Conservation (phyloP, 192 early-diverging fungal genomes). For the Radiomyces spectabilis region DNA sequence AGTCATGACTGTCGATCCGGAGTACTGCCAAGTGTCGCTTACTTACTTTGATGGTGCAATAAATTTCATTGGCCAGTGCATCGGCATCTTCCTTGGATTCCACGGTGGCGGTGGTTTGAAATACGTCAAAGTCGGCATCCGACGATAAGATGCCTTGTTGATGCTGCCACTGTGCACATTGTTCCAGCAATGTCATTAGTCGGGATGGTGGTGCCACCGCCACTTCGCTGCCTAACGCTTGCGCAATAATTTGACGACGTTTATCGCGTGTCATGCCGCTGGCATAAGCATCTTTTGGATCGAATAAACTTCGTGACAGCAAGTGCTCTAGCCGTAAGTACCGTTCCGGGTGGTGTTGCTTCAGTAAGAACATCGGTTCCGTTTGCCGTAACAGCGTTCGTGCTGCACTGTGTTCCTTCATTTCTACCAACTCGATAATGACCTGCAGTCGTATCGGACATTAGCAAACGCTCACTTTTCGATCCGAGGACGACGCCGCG, state of each 20-base stretch:
- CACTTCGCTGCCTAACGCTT: constrained; percentile 60
- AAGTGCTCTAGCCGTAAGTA: constrained; percentile 82
- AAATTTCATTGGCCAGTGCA: constrained; percentile 52
- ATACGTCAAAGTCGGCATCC: constrained; percentile 72
- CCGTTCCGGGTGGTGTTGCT: constrained; percentile 71
- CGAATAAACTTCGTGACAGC: constrained; percentile 60
- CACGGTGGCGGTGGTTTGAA: constrained; percentile 55
- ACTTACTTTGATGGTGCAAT: constrained; percentile 73
- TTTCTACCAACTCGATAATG: constrained; percentile 80
- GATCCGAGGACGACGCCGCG: not conserved
- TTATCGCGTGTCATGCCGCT: constrained; percentile 61
- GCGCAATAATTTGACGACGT: constrained; percentile 71
- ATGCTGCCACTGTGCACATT: constrained; percentile 86
- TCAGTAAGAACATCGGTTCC: constrained; percentile 82
- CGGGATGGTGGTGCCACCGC: constrained; percentile 70
- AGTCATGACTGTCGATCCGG: no score
- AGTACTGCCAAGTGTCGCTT: no score
- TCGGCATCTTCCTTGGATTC: constrained; percentile 68
- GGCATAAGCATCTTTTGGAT: constrained; percentile 67
- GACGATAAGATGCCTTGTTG: constrained; percentile 69
- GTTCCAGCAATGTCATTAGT: constrained; percentile 77
- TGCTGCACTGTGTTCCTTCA: constrained; percentile 78
- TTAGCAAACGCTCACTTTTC: no score
- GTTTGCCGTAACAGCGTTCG: constrained; percentile 85
- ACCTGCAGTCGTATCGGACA: no score